Base-by-base conservation (phyloP, 306 rosid genomes). In the Mimosa bimucronata region DNA sequence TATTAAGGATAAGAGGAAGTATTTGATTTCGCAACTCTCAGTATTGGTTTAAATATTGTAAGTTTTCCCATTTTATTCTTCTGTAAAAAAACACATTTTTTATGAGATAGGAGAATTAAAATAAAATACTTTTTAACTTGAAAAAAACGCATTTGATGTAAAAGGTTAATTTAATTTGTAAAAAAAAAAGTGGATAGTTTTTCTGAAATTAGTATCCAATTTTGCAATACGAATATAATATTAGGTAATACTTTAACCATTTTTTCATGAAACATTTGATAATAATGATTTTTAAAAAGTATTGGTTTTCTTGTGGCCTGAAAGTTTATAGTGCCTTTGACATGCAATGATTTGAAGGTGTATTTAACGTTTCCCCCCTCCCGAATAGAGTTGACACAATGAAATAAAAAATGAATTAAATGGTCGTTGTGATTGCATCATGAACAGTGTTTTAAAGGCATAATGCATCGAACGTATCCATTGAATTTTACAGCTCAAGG, bases 21-120 rank as follows among this genome's bases (percentile, higher is more conserved):
- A 61, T 41, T 48, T 48, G 78, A 71, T 67, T 66, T 71, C 79
- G 42, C 58, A 30, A 23, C 61, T 52, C 60, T 18, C 60, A 8
- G 7, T 12, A 21, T 55, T 8, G 28, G 13, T 55, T 19, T 19
- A n/a, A 55, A 55, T 34, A 6, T 19, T 53, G 28, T 1, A 53
- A 7, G 28, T 53, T 53, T 53, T n/a, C 26, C 25, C 26, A 19
- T 6, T 19, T 19, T 19, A 19, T n/a, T 53, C 23, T 15, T n/a
- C 1, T 48, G n/a, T 44, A 44, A 1, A 48, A 48, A 15, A 15
- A 16, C 2, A 4, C 53, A 5, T 0, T 48, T 14, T 48, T 48
- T 48, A 48, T 48, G n/a, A 6, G 9, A 18, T 50, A 6, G 16
- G 58, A 50, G 6, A 18, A 50, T 18, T 18, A 12, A 6, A 7